phyloP scores from a whole-genome alignment of 495 filamentous ascomycete genomes.

The Podospora bellae-mahoneyi region DNA sequence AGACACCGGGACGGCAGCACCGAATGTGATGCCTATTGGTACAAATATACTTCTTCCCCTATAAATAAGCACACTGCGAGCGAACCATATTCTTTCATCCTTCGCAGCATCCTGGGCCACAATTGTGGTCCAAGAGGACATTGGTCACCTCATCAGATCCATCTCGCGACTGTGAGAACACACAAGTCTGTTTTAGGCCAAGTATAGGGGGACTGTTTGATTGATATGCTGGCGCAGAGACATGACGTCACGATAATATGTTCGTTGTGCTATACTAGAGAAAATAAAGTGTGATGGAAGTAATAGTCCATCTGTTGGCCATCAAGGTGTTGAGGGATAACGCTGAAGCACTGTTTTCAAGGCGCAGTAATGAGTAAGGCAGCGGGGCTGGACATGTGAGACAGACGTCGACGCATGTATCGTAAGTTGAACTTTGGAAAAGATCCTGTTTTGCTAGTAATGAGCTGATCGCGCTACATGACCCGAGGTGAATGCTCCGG shows the following conservation, averaged over 20 bases:
- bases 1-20: background rate
- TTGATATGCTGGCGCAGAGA: background rate
- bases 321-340: background rate
- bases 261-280: background rate
- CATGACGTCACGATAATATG: background rate
- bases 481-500: background rate
- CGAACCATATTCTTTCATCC: background rate
- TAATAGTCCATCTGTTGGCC: background rate
- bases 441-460: background rate
- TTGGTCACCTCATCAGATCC: background rate
- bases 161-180: too few relatives aligned
- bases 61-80: slow-evolving; percentile 4
- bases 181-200: too few relatives aligned
- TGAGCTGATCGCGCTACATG: background rate
- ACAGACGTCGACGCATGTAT: background rate
- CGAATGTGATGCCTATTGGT: background rate
- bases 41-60: background rate
- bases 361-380: too few relatives aligned
- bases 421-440: background rate
- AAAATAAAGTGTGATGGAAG: background rate
- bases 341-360: background rate
- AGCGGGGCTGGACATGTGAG: background rate
- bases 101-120: background rate
- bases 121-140: background rate
- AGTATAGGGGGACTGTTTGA: too few relatives aligned